Evolutionary conservation across 257 asterid species (phyloP).

Genomic region (Primulina huaijiensis): DNA sequence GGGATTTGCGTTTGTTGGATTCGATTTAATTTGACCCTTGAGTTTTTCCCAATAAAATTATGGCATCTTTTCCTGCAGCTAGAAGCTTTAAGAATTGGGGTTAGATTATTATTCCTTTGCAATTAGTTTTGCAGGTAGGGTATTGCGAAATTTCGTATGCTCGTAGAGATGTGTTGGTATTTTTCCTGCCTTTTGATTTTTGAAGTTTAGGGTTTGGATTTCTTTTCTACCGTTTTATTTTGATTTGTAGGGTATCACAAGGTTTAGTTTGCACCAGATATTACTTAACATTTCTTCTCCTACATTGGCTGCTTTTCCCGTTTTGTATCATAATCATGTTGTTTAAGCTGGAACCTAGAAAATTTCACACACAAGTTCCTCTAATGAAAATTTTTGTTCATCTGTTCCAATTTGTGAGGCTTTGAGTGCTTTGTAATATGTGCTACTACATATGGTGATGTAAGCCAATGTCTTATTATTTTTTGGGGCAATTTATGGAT

Average conservation of each 20-base stretch:
- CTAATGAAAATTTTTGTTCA: neutral
- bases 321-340: neutral
- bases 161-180: neutral
- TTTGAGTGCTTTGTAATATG: neutral
- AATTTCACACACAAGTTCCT: neutral
- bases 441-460: neutral
- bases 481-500: neutral
- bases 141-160: conserved; percentile 19
- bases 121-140: conserved; percentile 12
- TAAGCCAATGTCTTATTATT: neutral
- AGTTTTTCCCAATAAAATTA: conserved; percentile 1
- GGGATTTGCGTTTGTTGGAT: conserved; percentile 10
- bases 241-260: neutral
- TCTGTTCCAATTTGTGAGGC: neutral
- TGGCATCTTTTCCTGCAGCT: conserved; percentile 1
- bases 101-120: neutral
- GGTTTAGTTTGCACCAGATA: conserved; percentile 15
- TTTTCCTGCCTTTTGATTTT: neutral
- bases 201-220: neutral
- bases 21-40: conserved; percentile 8
- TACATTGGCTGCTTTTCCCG: neutral
- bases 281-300: neutral
- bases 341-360: neutral
- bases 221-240: neutral
- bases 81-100: neutral